Conservation (phyloP, 116 monocot genomes). For the Trichopus zeylanicus region DNA sequence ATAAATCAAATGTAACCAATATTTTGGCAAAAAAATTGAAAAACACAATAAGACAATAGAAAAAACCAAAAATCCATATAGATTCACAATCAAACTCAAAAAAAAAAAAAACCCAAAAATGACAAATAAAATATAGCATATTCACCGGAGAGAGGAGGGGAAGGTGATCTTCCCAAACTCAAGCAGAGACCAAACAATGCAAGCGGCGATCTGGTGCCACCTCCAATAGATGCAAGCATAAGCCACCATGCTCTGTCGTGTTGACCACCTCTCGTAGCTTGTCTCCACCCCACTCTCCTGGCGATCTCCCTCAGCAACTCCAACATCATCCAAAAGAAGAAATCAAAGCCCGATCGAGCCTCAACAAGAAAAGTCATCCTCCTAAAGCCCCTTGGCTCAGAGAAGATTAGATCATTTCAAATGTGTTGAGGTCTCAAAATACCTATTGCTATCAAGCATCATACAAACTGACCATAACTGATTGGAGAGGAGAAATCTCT, state of each 20-base stretch:
- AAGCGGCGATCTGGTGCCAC: constrained; percentile 52
- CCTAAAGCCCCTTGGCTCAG: too few relatives aligned
- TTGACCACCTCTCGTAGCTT: constrained; percentile 53
- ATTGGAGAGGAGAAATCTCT: too few relatives aligned
- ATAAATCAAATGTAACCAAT: not conserved
- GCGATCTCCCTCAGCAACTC: constrained; percentile 74
- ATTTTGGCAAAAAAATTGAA: not conserved
- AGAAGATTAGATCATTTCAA: too few relatives aligned
- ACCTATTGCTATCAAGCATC: too few relatives aligned
- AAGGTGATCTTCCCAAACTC: constrained; percentile 67
- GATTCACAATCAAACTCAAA: not conserved
- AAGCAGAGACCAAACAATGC: constrained; percentile 28
- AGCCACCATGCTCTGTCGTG: constrained; percentile 42
- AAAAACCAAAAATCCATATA: not conserved
- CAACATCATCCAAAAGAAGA: constrained; percentile 54
- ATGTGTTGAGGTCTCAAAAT: too few relatives aligned
- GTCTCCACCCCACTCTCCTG: constrained; percentile 45
- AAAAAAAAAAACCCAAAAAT: not conserved
- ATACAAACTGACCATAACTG: too few relatives aligned
- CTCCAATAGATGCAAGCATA: constrained; percentile 61
- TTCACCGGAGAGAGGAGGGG: constrained; percentile 79
- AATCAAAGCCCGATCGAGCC: too few relatives aligned
- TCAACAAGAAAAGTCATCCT: too few relatives aligned
- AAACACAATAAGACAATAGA: not conserved
- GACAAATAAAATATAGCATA: not conserved